Conservation (phyloP, 345 rosid genomes). For the Arabis alpina region DNA sequence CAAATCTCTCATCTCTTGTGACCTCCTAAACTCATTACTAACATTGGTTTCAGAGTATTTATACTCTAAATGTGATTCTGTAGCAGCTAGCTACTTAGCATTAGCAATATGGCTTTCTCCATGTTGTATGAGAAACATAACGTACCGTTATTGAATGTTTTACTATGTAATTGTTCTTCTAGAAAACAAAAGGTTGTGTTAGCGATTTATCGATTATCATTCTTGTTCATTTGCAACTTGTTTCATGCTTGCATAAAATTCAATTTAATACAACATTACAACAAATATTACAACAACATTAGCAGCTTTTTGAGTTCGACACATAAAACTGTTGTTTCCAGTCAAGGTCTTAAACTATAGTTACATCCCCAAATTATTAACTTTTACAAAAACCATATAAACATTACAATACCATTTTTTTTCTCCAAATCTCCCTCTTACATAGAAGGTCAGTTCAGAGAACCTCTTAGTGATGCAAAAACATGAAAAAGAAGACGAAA, state of each 20-base stretch:
- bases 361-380: constrained; percentile 31
- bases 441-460: constrained; percentile 21
- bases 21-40: constrained; percentile 26
- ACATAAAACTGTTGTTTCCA: constrained; percentile 24
- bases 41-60: constrained; percentile 7
- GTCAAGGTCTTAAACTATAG: constrained; percentile 30
- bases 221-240: constrained; percentile 4
- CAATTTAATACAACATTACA: background rate
- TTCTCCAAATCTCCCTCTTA: constrained; percentile 30
- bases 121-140: constrained; percentile 35
- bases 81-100: constrained; percentile 31
- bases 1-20: constrained; percentile 23
- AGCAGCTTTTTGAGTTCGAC: constrained; percentile 26
- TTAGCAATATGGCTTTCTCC: constrained; percentile 19
- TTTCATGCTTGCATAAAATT: background rate
- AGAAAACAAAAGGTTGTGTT: background rate
- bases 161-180: background rate
- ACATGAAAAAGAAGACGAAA: constrained; percentile 8
- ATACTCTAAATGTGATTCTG: background rate
- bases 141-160: background rate
- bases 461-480: background rate
- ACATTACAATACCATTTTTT: constrained; percentile 19
- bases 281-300: constrained; percentile 15
- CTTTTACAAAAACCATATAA: constrained; percentile 25
- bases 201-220: background rate